Base-by-base conservation (phyloP, 345 rosid genomes). In the Nasturtium officinale region DNA sequence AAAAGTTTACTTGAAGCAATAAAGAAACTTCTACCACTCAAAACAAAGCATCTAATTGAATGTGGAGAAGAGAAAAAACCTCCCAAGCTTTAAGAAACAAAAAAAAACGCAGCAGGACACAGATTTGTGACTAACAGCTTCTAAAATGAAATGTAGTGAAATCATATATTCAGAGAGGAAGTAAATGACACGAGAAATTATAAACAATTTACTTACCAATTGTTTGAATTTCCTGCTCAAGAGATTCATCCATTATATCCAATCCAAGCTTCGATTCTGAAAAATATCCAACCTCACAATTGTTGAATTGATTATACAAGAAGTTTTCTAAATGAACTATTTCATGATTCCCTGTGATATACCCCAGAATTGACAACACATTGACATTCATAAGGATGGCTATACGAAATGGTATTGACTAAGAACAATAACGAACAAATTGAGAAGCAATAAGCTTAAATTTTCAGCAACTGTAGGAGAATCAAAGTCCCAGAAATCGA, bases 181-280 rank as follows among this genome's bases (percentile, higher is more conserved):
- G 2, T n/a, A 43, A 43, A 43, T n/a, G 17, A 13, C 46, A 42
- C 16, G 6, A 42, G 46, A 7, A 42, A 15, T 7, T 6, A 43
- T 43, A 9, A 52, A 13, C 9, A 3, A 12, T 9, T 33, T 11
- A 82, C 77, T 61, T 62, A 87, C 88, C 89, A 23, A 43, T 73
- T 30, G 79, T 48, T 71, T 72, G 85, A 74, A 67, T 82, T 71
- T 68, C 83, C 65, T 81, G 73, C 79, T 81, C 84, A 62, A 75
- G 56, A 58, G 81, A 79, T 55, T 74, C 87, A 76, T 81, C 90
- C 96, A 90, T 68, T 53, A 35, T 64, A 40, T 45, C 51, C 65
- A 21, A 17, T 45, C 47, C 21, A 72, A 60, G 52, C 30, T 45
- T 45, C 18, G 48, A 45, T n/a, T 45, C 48, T 45, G 48, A 8